Base-by-base conservation (phyloP, 225 moss, liverwort and hornwort genomes). In the Pseudoscleropodium purum region DNA sequence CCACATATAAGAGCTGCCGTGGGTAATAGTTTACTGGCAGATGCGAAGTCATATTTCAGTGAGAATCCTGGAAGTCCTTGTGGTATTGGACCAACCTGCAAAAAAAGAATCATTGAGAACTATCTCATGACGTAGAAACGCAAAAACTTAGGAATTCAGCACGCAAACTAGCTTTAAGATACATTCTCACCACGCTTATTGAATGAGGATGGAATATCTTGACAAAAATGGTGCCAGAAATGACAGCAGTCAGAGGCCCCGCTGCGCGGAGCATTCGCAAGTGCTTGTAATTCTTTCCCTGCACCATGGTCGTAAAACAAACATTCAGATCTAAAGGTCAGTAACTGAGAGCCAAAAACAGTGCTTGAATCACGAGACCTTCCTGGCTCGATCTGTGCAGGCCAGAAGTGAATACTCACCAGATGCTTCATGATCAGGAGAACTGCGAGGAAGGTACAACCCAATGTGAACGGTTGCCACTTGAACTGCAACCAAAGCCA, bases 381-480 rank as follows among this genome's bases (percentile, higher is more conserved):
- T 86, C 73, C 45, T 27, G 79, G 18, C 34, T 88, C 56, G 61
- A 89, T 39, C 41, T 75, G 52, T 33, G 37, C 43, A 66, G 52
- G 80, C 20, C 75, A 82, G 73, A 86, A 36, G 47, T 43, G 73
- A 60, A 66, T 36, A 81, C 93, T 95, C 86, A 96, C 96, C 94
- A 99, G 59, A 80, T 97, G 93, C 89, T 99, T 99, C 97, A 97
- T 96, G 49, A 89, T 52, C 60, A 99, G 88, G 51, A 99, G 94
- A 90, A 96, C 84, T 56, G 84, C 89, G 84, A 99, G 91, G 85
- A 92, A 91, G 64, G 74, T 34, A 68, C 88, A 95, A 41, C 99
- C 97, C 95, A 99, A 92, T 21, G 93, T 70, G 84, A 96, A 96
- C 7, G 99, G 97, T 90, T 97, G 95, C 99, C 99, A 97, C 90